Conservation (phyloP, 179 eudicot genomes). For the Beta corolliflora region DNA sequence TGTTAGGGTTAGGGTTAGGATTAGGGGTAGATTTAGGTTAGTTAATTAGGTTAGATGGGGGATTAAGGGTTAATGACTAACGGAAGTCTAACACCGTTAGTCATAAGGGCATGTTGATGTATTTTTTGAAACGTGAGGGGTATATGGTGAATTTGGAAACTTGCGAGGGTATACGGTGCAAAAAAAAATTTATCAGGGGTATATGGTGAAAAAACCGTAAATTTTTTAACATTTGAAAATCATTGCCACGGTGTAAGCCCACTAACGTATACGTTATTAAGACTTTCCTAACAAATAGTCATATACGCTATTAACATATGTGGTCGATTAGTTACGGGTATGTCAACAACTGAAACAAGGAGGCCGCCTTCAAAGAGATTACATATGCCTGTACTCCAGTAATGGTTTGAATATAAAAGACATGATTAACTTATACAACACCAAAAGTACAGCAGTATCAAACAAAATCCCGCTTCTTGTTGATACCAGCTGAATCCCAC, state of each 20-base stretch:
- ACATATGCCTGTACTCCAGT: neutral
- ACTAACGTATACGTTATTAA: neutral
- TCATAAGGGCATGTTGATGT: no score
- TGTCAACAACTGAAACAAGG: neutral
- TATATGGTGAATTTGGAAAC: no score
- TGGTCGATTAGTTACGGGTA: neutral
- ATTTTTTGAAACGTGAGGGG: no score
- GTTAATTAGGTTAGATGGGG: no score
- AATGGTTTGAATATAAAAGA: neutral
- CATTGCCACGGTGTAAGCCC: neutral
- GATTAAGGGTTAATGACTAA: no score
- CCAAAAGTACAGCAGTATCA: neutral
- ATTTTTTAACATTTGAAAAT: neutral
- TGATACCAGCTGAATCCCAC: neutral
- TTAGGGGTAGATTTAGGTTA: no score
- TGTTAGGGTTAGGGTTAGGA: no score
- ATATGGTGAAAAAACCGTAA: no score
- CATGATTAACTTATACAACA: neutral
- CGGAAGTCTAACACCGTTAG: no score
- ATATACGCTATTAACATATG: neutral
- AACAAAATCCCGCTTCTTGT: neutral
- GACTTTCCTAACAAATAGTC: no score
- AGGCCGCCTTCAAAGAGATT: neutral
- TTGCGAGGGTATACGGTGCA: no score
- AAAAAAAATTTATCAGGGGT: no score